Evolutionary conservation across 176 grass and related monocot species (phyloP), one percentile per base, ranked within the genome.

Genomic region (Cocos nucifera): DNA sequence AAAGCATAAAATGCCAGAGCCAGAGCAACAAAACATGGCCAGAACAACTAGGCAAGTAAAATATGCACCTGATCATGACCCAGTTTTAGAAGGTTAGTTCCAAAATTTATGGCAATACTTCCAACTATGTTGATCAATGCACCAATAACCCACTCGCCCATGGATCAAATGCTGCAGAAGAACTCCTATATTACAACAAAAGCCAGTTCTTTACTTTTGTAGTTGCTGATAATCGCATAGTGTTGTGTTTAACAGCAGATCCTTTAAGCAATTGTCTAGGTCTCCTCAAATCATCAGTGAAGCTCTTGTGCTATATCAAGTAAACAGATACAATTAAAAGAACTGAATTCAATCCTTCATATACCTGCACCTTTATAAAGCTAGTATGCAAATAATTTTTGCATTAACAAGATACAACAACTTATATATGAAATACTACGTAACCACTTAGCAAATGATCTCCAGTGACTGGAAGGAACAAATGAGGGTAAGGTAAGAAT

Each of bases 21-120:
- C 35, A 44, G 35, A 44, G 35, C 12, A 17, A 68, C 27, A 26
- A n/a, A 15, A 35, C 10, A 35, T 16, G 44, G 9, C 17, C 2
- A 1, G 2, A 56, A 12, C 35, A 44, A 48, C 4, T 22, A 68
- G 24, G 26, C 10, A 68, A 10, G 28, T 39, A 53, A 72, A 23
- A 75, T 69, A 75, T 56, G 3, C 73, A 97, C 92, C 83, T 97
- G 92, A 80, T 97, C 92, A 80, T 97, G 92, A 61, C 92, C 92
- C 78, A 91, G 66, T 88, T 97, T 97, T 35, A 97, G 81, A 88
- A 97, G 87, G 70, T 91, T 97, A 59, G 92, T 97, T 54, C 92
- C 92, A 20, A 91, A 97, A 64, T 97, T 97, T 88, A 97, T 97
- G 70, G 84, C 81, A 82, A 97, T 83, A 63, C 93, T 97, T 50